Percentiles rank a stretch among this genome's conserved stretches.
These are phyloP conservation scores for Suillus tomentosus DNA, from an alignment of 768 basidiomycete species.

Conservation along the genomic window DNA sequence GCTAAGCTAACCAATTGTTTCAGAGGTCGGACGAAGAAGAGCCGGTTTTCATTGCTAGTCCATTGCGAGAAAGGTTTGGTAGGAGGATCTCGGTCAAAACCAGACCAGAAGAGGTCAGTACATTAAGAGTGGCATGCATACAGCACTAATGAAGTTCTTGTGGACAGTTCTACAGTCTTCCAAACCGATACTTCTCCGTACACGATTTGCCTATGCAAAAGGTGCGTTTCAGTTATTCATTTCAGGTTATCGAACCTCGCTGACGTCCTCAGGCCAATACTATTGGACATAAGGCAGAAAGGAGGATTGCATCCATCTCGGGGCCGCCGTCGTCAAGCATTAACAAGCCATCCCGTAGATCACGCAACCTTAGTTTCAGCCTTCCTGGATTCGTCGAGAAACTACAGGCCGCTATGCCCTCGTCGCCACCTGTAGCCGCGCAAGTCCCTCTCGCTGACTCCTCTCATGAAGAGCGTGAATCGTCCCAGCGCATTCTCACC, in stretches of 20 bases:
- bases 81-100: constrained; percentile 28
- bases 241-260: not conserved
- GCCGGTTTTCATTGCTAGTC: constrained; percentile 26
- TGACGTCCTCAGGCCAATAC: constrained; percentile 7
- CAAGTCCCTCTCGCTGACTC: not conserved
- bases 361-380: constrained; percentile 14
- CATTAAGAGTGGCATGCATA: not conserved
- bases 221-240: constrained; percentile 15
- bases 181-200: constrained; percentile 33
- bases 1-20: not conserved
- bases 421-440: not conserved
- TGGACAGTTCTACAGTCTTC: constrained; percentile 30
- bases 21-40: constrained; percentile 28
- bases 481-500: not conserved
- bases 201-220: constrained; percentile 20
- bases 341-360: constrained; percentile 12
- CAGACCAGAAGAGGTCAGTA: constrained; percentile 31
- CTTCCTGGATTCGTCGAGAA: constrained; percentile 19
- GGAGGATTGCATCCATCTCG: constrained; percentile 22
- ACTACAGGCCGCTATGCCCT: constrained; percentile 1
- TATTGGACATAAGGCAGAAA: constrained; percentile 24
- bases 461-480: not conserved
- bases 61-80: constrained; percentile 32
- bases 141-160: not conserved
- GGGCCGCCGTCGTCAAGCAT: constrained; percentile 19